phyloP scores from a whole-genome alignment of 1,284 basidiomycete genomes.

The Puccinia coronata region DNA sequence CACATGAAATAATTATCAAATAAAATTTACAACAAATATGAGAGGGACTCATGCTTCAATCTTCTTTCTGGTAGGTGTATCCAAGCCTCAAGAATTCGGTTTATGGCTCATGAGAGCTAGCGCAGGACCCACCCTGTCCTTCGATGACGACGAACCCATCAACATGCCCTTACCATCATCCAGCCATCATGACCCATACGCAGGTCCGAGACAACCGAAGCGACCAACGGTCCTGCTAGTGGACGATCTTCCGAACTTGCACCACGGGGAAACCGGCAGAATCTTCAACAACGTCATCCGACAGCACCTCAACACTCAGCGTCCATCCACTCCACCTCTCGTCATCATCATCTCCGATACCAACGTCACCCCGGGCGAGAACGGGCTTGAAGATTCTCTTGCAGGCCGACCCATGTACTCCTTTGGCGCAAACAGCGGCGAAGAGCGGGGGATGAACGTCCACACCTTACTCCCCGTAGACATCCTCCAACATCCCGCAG shows the following conservation, averaged over 20 bases:
- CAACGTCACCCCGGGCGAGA: constrained; percentile 21
- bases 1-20: too few species aligned
- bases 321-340: constrained; percentile 8
- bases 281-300: constrained; percentile 8
- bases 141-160: constrained; percentile 5
- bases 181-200: not conserved
- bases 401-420: not conserved
- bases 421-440: not conserved
- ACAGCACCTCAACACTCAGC: constrained; percentile 4
- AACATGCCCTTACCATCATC: not conserved
- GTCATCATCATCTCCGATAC: constrained; percentile 35
- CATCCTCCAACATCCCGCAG: constrained; percentile 35
- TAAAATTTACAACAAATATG: too few species aligned
- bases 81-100: constrained; percentile 23
- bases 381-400: constrained; percentile 20
- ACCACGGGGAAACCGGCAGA: constrained; percentile 4
- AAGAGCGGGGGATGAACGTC: constrained; percentile 30
- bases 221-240: constrained; percentile 33
- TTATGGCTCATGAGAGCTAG: constrained; percentile 38
- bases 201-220: not conserved
- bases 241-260: constrained; percentile 40
- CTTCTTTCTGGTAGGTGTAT: not conserved
- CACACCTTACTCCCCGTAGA: constrained; percentile 13
- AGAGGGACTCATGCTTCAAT: too few species aligned
- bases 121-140: constrained; percentile 11